These are phyloP conservation scores for Cladophialophora carrionii DNA, from an alignment of 2,329 filamentous ascomycete species.

Conservation along the genomic window DNA sequence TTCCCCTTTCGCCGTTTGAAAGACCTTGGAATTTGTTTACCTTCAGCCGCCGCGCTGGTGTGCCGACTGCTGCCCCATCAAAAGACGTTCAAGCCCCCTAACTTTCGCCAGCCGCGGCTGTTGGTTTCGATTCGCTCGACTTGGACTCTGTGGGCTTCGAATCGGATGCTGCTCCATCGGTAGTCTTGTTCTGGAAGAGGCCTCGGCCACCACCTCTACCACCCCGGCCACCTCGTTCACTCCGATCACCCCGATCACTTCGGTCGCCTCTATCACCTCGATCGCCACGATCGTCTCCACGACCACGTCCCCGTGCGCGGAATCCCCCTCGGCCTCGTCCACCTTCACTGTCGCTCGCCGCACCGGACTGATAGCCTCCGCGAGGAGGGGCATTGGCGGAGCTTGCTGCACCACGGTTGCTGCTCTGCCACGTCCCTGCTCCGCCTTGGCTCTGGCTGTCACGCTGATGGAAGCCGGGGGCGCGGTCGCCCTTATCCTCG, in stretches of 20 bases:
- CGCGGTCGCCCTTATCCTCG: conserved; percentile 60
- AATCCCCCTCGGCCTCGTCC: conserved; percentile 63
- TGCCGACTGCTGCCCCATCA: conserved; percentile 4
- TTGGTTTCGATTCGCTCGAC: conserved; percentile 40
- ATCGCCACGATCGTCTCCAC: conserved; percentile 59
- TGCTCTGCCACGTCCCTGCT: conserved; percentile 60
- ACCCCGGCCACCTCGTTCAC: conserved; percentile 49
- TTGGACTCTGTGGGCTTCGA: conserved; percentile 43
- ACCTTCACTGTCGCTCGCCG: conserved; percentile 74
- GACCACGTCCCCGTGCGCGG: conserved; percentile 61
- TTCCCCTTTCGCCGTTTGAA: conserved; percentile 25
- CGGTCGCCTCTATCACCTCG: conserved; percentile 61
- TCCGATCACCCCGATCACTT: conserved; percentile 46
- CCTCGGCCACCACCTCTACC: conserved; percentile 41
- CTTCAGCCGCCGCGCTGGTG: conserved; percentile 16
- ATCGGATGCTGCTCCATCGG: conserved; percentile 56
- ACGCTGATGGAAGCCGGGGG: conserved; percentile 48
- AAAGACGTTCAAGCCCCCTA: conserved; percentile 26
- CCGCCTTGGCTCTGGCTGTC: conserved; percentile 46
- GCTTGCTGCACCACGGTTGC: conserved; percentile 66
- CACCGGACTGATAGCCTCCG: conserved; percentile 83
- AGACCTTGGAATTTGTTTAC: conserved; percentile 7
- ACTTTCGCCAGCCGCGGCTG: conserved; percentile 25
- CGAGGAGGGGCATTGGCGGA: conserved; percentile 59
- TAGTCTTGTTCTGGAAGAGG: conserved; percentile 62